These are phyloP conservation scores for Dendrobium huoshanense DNA, from an alignment of 106 monocot genomes.

Conservation along the genomic window DNA sequence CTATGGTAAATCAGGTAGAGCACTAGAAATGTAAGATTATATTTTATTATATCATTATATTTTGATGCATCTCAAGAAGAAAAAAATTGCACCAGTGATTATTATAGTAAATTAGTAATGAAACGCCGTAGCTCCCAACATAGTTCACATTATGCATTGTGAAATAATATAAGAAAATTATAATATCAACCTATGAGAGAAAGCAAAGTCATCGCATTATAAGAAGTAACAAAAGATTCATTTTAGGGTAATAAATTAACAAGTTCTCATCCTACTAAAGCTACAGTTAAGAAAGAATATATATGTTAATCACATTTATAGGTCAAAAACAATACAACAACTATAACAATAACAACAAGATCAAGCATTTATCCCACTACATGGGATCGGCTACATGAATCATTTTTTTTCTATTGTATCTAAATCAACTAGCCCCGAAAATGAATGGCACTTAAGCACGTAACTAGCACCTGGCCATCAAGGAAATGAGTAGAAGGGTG, in stretches of 20 bases:
- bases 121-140: not conserved
- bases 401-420: no score
- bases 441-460: no score
- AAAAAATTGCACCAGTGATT: not conserved
- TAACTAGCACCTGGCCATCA: no score
- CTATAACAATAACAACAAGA: no score
- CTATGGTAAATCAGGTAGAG: not conserved
- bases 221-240: not conserved
- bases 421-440: no score
- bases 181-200: not conserved
- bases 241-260: not conserved
- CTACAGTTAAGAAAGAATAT: not conserved
- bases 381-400: no score
- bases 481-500: no score
- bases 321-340: not conserved
- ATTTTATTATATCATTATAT: not conserved
- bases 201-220: not conserved
- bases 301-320: not conserved
- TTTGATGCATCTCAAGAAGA: not conserved
- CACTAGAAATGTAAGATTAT: not conserved
- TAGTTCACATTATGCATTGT: not conserved
- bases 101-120: not conserved
- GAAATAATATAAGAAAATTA: not conserved
- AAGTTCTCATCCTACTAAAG: not conserved
- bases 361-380: no score